phyloP scores from a whole-genome alignment of 768 basidiomycete genomes.

The Xerocomus brunneocitrinus region DNA sequence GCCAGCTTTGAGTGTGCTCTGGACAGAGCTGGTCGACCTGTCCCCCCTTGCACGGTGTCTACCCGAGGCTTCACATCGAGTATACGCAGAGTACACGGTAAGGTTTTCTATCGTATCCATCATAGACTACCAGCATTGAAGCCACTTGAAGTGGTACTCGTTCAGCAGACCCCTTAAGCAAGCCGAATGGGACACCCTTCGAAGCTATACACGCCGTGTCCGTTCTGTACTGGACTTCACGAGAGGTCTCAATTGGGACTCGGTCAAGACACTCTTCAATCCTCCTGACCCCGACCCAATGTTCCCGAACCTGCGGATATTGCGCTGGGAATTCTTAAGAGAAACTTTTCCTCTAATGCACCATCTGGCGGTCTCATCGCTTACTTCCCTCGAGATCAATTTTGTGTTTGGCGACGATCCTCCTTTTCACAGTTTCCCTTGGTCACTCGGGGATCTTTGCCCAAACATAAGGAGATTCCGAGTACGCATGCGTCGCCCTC shows the following conservation, averaged over 20 bases:
- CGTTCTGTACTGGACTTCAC: conserved; percentile 13
- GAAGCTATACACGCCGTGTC: conserved; percentile 10
- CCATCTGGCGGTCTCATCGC: conserved; percentile 10
- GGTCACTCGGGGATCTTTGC: conserved; percentile 15
- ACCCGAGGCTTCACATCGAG: conserved; percentile 6
- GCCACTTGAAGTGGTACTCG: conserved; percentile 9
- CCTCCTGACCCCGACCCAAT: conserved; percentile 13
- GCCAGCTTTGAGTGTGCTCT: conserved; percentile 15
- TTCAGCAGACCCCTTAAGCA: conserved; percentile 11
- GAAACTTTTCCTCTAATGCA: conserved; percentile 14
- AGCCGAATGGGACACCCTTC: conserved; percentile 13
- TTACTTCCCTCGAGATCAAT: conserved; percentile 19
- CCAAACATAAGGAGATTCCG: conserved; percentile 11
- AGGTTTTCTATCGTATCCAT: not conserved
- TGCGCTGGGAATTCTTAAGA: conserved; percentile 18
- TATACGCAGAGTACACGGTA: conserved; percentile 11
- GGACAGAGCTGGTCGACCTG: conserved; percentile 12
- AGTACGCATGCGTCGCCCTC: conserved; percentile 16
- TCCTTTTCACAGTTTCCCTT: conserved; percentile 15
- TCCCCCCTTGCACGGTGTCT: conserved; percentile 13
- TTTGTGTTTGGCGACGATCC: conserved; percentile 18
- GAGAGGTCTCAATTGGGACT: conserved; percentile 15
- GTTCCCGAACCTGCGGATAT: conserved; percentile 17
- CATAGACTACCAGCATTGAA: not conserved
- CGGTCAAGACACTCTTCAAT: conserved; percentile 13